phyloP scores from a whole-genome alignment of 179 eudicot genomes.

The Silene coronaria region DNA sequence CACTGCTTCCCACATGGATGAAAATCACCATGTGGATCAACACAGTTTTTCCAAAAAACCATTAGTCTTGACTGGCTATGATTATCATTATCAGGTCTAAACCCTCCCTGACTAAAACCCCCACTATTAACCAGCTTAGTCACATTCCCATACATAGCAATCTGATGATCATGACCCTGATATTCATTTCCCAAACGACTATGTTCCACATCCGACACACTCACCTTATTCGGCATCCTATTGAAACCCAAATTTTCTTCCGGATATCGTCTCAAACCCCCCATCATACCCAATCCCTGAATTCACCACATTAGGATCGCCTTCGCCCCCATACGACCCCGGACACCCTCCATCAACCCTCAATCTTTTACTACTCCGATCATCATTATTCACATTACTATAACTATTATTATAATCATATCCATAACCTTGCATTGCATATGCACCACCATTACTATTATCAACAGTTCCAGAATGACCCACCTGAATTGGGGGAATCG shows the following conservation, averaged over 20 bases:
- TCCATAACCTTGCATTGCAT: conserved; percentile 23
- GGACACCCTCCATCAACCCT: conserved; percentile 39
- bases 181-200: conserved; percentile 10
- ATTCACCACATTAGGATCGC: conserved; percentile 14
- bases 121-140: conserved; percentile 16
- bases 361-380: conserved; percentile 56
- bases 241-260: conserved; percentile 23
- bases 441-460: conserved; percentile 19
- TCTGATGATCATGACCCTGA: conserved; percentile 21
- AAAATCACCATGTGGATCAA: no score
- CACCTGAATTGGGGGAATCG: conserved; percentile 26
- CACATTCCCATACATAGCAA: conserved; percentile 24
- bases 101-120: conserved; percentile 18
- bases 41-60: no score
- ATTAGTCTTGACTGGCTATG: conserved; percentile 17
- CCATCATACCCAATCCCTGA: conserved; percentile 10
- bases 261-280: conserved; percentile 16
- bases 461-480: conserved; percentile 24
- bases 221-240: conserved; percentile 1
- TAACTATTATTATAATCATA: conserved; percentile 24
- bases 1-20: no score
- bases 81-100: conserved; percentile 11
- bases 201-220: background rate
- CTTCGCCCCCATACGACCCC: conserved; percentile 24
- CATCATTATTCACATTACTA: conserved; percentile 22